phyloP scores from a whole-genome alignment of 2,329 filamentous ascomycete species.

The Helotiales sp. region DNA sequence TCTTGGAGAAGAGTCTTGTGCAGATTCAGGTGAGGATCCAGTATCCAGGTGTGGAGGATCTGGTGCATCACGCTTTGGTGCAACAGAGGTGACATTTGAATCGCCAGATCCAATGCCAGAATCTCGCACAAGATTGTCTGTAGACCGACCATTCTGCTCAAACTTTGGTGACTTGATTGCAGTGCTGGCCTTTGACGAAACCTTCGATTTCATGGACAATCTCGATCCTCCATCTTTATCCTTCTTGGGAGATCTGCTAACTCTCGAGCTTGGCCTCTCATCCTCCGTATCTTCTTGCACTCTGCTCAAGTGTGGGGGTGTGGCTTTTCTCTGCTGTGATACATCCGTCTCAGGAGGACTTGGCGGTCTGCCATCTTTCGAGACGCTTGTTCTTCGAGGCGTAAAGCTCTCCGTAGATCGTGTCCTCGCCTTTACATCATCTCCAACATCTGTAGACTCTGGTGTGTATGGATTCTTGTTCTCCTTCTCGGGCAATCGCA shows the following conservation, averaged over 20 bases:
- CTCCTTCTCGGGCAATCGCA: conserved; percentile 24
- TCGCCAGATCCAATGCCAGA: conserved; percentile 32
- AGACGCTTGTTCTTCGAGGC: conserved; percentile 43
- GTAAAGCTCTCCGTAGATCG: conserved; percentile 47
- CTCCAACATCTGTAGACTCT: conserved; percentile 69
- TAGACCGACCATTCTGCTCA: conserved; percentile 6
- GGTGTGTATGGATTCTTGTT: conserved; percentile 56
- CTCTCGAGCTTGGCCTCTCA: conserved; percentile 45
- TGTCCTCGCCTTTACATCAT: conserved; percentile 46
- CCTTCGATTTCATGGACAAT: conserved; percentile 53
- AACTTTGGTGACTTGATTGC: conserved; percentile 44
- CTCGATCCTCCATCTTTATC: conserved; percentile 53
- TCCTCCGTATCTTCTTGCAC: conserved; percentile 40
- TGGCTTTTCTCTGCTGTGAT: conserved; percentile 43
- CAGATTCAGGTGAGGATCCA: conserved; percentile 48
- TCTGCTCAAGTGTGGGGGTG: conserved; percentile 36
- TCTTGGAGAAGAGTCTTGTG: conserved; percentile 56
- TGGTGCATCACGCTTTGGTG: conserved; percentile 40
- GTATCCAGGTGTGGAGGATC: conserved; percentile 34
- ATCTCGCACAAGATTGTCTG: conserved; percentile 11
- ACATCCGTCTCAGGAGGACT: conserved; percentile 65
- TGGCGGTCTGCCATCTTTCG: conserved; percentile 53
- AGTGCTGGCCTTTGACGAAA: conserved; percentile 60
- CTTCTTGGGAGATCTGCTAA: conserved; percentile 23
- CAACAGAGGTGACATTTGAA: conserved; percentile 41